Evolutionary conservation across 1,284 basidiomycete genomes (phyloP).

Genomic region (Ganoderma sinense): DNA sequence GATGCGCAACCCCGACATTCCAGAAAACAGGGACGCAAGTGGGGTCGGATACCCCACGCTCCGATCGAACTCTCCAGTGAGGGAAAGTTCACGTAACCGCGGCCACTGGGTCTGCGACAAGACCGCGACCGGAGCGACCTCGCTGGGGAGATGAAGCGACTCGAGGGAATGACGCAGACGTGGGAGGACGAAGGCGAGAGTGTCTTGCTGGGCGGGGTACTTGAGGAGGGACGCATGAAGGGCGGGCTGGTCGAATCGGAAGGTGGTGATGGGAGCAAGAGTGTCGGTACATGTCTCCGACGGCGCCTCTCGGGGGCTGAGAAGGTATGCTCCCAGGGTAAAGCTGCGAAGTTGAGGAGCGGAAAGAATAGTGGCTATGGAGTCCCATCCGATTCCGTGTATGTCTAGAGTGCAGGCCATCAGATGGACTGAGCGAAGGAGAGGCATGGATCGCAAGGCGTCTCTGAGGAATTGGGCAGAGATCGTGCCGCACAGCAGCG

Average conservation of each 20-base stretch:
- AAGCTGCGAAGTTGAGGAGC: not conserved
- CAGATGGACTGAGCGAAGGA: not conserved
- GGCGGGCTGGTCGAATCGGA: not conserved
- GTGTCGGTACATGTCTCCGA: not conserved
- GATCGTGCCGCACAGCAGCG: not conserved
- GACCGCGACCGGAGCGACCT: not conserved
- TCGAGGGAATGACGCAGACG: not conserved
- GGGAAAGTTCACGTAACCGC: not conserved
- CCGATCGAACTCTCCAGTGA: not conserved
- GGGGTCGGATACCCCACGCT: not conserved
- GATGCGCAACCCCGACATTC: not conserved
- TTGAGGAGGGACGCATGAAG: not conserved
- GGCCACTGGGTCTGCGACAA: not conserved
- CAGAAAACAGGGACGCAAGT: not conserved
- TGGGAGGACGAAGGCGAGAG: not conserved
- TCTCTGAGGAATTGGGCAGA: not conserved
- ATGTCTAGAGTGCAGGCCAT: not conserved
- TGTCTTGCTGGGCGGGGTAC: not conserved
- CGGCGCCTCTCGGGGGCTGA: not conserved
- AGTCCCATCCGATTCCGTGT: not conserved
- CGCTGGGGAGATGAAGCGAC: not conserved
- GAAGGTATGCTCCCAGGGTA: not conserved
- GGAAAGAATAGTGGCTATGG: not conserved
- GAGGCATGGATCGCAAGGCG: not conserved
- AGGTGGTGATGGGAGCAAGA: not conserved